phyloP scores from a whole-genome alignment of 306 rosid species.

The Pyrus betulifolia region DNA sequence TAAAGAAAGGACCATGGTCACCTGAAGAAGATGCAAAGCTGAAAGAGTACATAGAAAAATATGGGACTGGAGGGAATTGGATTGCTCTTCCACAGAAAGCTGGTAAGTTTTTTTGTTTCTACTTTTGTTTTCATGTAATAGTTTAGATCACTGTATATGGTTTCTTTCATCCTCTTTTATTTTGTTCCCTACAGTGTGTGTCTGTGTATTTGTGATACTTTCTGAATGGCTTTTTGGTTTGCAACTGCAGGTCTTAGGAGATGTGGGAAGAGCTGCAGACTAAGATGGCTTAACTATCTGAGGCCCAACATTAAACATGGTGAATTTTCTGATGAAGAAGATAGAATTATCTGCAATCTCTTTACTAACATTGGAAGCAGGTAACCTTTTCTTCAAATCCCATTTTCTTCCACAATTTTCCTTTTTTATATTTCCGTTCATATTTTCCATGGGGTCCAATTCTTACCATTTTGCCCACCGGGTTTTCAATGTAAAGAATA shows the following conservation, averaged over 20 bases:
- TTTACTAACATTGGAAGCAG: slow-evolving; percentile 92
- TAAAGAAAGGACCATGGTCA: slow-evolving; percentile 97
- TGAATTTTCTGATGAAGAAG: slow-evolving; percentile 81
- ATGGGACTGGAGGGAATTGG: slow-evolving; percentile 96
- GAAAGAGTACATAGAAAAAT: slow-evolving; percentile 49
- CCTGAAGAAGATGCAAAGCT: slow-evolving; percentile 90
- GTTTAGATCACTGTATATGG: background rate
- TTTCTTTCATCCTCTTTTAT: background rate
- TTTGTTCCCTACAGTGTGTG: background rate
- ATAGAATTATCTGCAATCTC: slow-evolving; percentile 65
- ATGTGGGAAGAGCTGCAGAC: slow-evolving; percentile 93
- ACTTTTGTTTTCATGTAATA: background rate
- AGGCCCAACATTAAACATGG: slow-evolving; percentile 92
- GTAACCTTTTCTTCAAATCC: slow-evolving; percentile 20
- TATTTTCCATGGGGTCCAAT: background rate
- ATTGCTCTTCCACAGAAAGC: slow-evolving; percentile 83
- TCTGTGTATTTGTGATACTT: background rate
- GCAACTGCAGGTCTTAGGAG: slow-evolving; percentile 61
- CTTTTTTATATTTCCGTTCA: background rate
- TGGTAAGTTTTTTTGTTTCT: slow-evolving; percentile 25
- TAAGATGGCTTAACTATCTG: slow-evolving; percentile 94
- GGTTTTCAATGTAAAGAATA: background rate
- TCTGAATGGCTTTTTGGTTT: slow-evolving; percentile 10
- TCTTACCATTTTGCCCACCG: background rate
- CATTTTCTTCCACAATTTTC: background rate